phyloP scores from a whole-genome alignment of 345 rosid species.

The Lagerstroemia speciosa region DNA sequence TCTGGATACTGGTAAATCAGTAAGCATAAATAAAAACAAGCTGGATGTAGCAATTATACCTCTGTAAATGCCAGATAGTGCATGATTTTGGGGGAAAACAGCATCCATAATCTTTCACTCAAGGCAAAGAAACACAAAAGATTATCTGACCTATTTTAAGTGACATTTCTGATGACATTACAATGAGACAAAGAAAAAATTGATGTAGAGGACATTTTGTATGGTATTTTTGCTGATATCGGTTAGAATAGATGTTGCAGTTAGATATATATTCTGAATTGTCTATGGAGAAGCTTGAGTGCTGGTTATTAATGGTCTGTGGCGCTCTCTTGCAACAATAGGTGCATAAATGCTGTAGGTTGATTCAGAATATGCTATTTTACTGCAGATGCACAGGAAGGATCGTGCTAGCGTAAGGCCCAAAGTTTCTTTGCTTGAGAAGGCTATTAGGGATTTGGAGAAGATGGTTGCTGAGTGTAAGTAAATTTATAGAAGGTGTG shows the following conservation, averaged over 20 bases:
- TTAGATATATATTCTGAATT: not conserved
- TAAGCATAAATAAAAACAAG: not conserved
- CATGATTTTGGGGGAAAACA: too few relatives aligned
- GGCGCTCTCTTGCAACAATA: not conserved
- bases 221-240: not conserved
- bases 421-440: slow-evolving; percentile 67
- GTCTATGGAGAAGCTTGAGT: not conserved
- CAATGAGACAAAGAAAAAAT: not conserved
- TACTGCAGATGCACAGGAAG: slow-evolving; percentile 37
- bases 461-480: slow-evolving; percentile 88
- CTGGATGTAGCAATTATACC: not conserved
- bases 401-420: slow-evolving; percentile 53
- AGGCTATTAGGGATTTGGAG: slow-evolving; percentile 82
- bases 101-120: not conserved
- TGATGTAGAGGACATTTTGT: not conserved
- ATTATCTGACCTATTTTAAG: not conserved
- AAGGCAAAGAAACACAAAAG: not conserved
- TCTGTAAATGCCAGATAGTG: not conserved
- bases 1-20: not conserved
- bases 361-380: slow-evolving; percentile 17
- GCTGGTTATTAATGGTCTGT: not conserved
- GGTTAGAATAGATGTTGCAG: not conserved
- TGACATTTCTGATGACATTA: not conserved
- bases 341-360: not conserved
- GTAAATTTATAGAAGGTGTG: slow-evolving; percentile 17